These are phyloP conservation scores for Aristolochia californica DNA, from an alignment of 164 flowering plant species.

Conservation along the genomic window DNA sequence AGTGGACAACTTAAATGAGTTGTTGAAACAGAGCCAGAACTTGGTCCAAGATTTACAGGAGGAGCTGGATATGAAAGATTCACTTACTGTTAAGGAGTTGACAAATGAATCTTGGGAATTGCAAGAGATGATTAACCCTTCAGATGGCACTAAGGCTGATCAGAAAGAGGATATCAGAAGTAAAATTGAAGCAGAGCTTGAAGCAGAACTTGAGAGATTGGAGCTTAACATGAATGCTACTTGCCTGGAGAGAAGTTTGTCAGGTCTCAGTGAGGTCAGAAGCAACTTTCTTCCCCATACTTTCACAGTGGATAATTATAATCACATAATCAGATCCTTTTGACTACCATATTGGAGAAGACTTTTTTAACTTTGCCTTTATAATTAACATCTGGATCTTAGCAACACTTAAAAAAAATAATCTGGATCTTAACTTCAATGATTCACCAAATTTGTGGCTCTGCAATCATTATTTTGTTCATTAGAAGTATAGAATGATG, in stretches of 20 bases:
- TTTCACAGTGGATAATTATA: no score
- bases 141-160: slow-evolving; percentile 10
- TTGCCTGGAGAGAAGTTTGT: slow-evolving; percentile 25
- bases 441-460: no score
- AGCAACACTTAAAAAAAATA: no score
- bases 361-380: no score
- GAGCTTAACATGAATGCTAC: slow-evolving; percentile 51
- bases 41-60: slow-evolving; percentile 83
- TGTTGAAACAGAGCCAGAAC: slow-evolving; percentile 53
- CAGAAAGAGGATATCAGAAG: slow-evolving; percentile 38
- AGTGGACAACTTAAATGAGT: slow-evolving; percentile 44
- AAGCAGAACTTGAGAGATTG: slow-evolving; percentile 84
- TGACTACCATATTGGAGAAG: no score
- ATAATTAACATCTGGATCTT: no score
- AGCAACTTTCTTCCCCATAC: no score
- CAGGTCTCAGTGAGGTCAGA: slow-evolving; percentile 45
- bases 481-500: no score
- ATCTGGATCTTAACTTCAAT: no score
- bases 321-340: no score
- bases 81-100: slow-evolving; percentile 65
- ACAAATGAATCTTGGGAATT: slow-evolving; percentile 33
- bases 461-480: no score
- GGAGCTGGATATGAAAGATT: slow-evolving; percentile 88
- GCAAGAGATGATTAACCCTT: slow-evolving; percentile 20
- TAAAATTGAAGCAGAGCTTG: slow-evolving; percentile 88